Base-by-base conservation (phyloP, 1,284 basidiomycete genomes). In the Mycosarcoma maydis region DNA sequence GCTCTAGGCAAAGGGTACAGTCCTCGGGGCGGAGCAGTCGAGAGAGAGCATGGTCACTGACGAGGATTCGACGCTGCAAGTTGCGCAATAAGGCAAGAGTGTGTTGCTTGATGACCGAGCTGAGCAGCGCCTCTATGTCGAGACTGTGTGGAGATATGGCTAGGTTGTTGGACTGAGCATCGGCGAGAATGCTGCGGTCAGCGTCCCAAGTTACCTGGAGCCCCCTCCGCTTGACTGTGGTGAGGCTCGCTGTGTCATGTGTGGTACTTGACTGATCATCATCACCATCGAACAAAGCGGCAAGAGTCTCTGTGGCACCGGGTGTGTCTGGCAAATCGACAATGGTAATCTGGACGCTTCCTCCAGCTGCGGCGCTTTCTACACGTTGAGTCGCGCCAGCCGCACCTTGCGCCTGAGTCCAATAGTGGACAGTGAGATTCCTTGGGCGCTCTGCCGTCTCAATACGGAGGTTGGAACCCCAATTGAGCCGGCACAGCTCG, bases 391-490 rank as follows among this genome's bases (percentile, higher is more conserved):
- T 16, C 11, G 58, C 20, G 23, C 32, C 50, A 16, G 39, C 43
- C 14, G 58, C 65, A 2, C 45, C 51, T 30, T 66, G 68, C 5
- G 62, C 68, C 17, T 61, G 54, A 1, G 57, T 58, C 76, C 76
- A 78, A 53, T 78, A 78, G 24, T 56, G 41, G 14, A 78, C 30
- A 2, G 59, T 66, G 10, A 79, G 51, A 27, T 55, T 47, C 11
- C 71, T 57, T 1, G 69, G 50, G 8, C 58, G 49, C 39, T 59
- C 50, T 16, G 49, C 37, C 3, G 64, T 61, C 30, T 57, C 47
- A 27, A 62, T 56, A 27, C 61, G 59, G 8, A 80, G 42, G 19
- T 66, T 72, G 13, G 48, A 42, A 7, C 74, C 75, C 78, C 77
- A 80, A 19, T 72, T 71, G 30, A 74, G 59, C 1, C 68, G 60